These are phyloP conservation scores for Citrus glauca DNA, from an alignment of 345 rosid genomes.

Conservation along the genomic window DNA sequence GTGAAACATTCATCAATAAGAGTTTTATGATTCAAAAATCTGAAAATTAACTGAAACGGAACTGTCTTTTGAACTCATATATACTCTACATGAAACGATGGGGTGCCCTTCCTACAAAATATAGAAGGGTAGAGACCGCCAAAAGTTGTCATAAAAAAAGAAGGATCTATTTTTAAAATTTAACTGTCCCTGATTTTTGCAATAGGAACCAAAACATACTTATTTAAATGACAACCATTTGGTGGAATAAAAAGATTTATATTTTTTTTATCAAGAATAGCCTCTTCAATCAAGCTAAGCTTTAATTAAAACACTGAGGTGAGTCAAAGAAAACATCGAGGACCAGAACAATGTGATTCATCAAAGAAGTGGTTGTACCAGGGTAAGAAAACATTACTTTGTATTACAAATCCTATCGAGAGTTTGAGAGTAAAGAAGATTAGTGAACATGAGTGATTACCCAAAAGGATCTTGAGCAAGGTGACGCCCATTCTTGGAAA, in stretches of 20 bases:
- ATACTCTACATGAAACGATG: not conserved
- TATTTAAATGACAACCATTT: not conserved
- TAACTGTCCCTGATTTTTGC: not conserved
- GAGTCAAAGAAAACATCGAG: not conserved
- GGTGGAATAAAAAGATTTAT: too few relatives aligned
- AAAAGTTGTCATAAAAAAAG: not conserved
- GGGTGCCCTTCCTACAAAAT: not conserved
- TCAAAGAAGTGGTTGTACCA: not conserved
- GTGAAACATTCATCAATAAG: not conserved
- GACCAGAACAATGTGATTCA: not conserved
- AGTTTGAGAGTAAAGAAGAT: not conserved
- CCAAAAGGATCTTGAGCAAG: slow-evolving; percentile 80
- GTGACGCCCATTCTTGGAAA: slow-evolving; percentile 44
- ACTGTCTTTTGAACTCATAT: not conserved
- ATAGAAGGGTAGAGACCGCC: not conserved
- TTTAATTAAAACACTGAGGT: not conserved
- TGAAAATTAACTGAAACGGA: not conserved
- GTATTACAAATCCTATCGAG: not conserved
- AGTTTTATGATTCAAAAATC: not conserved
- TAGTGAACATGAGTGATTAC: slow-evolving; percentile 28
- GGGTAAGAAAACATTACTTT: not conserved
- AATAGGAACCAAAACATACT: not conserved
- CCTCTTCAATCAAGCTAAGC: not conserved
- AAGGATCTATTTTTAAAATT: not conserved
- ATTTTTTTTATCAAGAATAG: not conserved